These are phyloP conservation scores for Oryza punctata DNA, from an alignment of 176 grass and related monocot genomes.

Conservation along the genomic window DNA sequence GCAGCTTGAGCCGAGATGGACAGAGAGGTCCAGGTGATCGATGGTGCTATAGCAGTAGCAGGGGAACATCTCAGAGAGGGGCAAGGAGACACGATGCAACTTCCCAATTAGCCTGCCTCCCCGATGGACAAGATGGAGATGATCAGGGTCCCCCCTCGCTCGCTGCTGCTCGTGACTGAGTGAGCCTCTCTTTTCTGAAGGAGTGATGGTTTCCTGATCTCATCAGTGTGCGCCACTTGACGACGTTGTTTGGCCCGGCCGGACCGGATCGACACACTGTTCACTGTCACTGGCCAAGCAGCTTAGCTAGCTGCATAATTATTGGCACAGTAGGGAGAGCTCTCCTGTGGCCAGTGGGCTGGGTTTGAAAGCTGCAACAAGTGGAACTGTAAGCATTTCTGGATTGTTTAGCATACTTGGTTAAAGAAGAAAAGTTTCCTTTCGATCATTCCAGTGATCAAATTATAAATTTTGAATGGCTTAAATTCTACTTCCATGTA, in stretches of 20 bases:
- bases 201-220: background rate
- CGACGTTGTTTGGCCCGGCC: too few relatives aligned
- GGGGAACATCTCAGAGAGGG: slow-evolving; percentile 18
- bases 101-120: slow-evolving; percentile 28
- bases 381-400: background rate
- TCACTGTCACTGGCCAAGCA: background rate
- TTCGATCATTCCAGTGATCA: too few relatives aligned
- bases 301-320: slow-evolving; percentile 18
- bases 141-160: background rate
- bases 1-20: background rate
- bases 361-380: background rate
- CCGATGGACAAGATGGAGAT: background rate
- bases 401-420: too few relatives aligned
- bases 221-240: background rate
- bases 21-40: slow-evolving; percentile 4
- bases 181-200: background rate
- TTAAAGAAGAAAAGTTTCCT: too few relatives aligned
- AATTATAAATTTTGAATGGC: too few relatives aligned
- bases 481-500: too few relatives aligned
- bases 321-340: background rate
- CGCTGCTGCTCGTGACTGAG: background rate
- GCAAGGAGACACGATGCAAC: slow-evolving; percentile 43
- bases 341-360: background rate
- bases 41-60: background rate
- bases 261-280: too few relatives aligned